phyloP scores from a whole-genome alignment of 495 filamentous ascomycete genomes.

The Staphylotrichum tortipilum region DNA sequence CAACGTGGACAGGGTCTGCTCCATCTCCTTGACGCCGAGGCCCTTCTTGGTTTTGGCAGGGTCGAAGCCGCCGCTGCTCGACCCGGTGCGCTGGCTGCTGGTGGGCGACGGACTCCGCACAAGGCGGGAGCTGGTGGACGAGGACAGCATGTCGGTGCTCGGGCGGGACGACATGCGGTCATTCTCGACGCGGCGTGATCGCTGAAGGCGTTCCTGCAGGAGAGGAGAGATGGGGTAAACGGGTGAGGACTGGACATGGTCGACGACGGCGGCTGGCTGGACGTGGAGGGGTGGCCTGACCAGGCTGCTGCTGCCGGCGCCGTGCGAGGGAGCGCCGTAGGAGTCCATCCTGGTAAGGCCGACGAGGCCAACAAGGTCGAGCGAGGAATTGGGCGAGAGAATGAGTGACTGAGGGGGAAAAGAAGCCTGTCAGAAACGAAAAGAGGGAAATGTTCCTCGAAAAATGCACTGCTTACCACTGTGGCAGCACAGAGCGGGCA shows the following conservation, averaged over 20 bases:
- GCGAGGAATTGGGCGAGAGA: neutral
- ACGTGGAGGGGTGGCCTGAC: neutral
- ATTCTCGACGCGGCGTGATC: constrained; percentile 40
- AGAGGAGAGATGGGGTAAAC: constrained; percentile 32
- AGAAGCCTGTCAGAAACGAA: neutral
- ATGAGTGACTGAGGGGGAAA: neutral
- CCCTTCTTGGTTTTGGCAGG: constrained; percentile 29
- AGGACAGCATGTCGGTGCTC: constrained; percentile 27
- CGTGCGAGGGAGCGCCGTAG: neutral
- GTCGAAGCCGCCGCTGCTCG: constrained; percentile 24
- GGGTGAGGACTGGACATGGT: constrained; percentile 12
- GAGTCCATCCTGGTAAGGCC: constrained; percentile 22
- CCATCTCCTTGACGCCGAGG: constrained; percentile 41
- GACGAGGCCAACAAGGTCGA: too few relatives aligned
- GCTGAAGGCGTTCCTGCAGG: constrained; percentile 44
- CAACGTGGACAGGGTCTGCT: constrained; percentile 48
- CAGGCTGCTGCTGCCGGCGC: neutral
- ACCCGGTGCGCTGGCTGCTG: constrained; percentile 28
- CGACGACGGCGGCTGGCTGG: constrained; percentile 16
- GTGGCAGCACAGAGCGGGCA: too few relatives aligned
- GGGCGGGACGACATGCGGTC: constrained; percentile 31
- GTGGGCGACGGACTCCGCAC: constrained; percentile 28
- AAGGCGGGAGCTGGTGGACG: constrained; percentile 12
- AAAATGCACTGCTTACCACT: too few relatives aligned
- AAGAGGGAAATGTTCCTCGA: neutral